phyloP scores from a whole-genome alignment of 176 grass and related monocot species.

The Musa troglodytarum region DNA sequence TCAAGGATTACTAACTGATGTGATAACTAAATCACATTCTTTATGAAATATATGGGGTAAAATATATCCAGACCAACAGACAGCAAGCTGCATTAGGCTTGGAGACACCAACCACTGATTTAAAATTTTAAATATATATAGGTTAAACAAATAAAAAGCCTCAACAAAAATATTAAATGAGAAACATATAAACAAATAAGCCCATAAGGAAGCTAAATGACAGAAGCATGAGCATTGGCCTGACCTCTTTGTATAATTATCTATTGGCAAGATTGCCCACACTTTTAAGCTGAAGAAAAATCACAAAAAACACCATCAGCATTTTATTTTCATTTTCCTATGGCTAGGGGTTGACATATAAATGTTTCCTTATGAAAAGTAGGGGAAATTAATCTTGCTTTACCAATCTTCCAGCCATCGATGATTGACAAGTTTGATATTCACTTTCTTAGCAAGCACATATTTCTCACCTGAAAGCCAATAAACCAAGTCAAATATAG shows the following conservation, averaged over 20 bases:
- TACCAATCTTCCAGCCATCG: slow-evolving; percentile 89
- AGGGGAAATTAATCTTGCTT: not conserved
- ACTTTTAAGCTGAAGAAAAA: slow-evolving; percentile 54
- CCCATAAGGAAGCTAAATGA: slow-evolving; percentile 11
- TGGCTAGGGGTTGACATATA: not conserved
- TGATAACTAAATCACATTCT: not conserved
- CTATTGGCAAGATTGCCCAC: slow-evolving; percentile 66
- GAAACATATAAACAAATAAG: slow-evolving; percentile 2
- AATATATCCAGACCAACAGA: not conserved
- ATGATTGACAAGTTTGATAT: slow-evolving; percentile 78
- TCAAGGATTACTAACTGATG: not conserved
- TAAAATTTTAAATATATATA: not conserved
- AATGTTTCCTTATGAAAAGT: not conserved
- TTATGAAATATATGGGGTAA: not conserved
- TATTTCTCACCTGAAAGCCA: slow-evolving; percentile 69
- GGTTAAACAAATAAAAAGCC: not conserved
- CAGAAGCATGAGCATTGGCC: not conserved
- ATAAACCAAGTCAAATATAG: not conserved
- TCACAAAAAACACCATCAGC: not conserved
- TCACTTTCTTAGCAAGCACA: slow-evolving; percentile 61
- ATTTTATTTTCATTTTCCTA: not conserved
- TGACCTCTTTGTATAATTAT: slow-evolving; percentile 71
- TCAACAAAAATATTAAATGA: slow-evolving; percentile 4
- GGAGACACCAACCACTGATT: not conserved
- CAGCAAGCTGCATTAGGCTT: not conserved